Base-by-base conservation (phyloP, 2,329 filamentous ascomycete species). In the Arachnomyces sp. region DNA sequence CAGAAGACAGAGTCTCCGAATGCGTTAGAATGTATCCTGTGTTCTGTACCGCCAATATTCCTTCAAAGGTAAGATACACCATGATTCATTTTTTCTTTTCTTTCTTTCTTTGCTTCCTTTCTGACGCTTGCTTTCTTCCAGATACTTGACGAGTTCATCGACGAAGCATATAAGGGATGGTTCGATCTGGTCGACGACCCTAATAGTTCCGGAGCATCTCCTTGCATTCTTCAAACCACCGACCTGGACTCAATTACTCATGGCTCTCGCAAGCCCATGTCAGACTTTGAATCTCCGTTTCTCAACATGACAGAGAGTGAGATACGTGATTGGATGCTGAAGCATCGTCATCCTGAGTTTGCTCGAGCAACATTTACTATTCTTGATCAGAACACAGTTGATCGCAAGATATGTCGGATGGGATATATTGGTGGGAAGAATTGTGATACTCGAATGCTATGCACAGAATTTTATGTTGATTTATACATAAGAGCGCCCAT, bases 371-470 rank as follows among this genome's bases (percentile, higher is more conserved):
- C 79, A 16, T 77, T 81, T 46, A 89, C 83, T 1, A 50, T 78
- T 1, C 74, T 90, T 37, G 90, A 98, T 65, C 80, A 85, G 55
- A 68, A 75, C 32, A 89, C 95, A 59, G 78, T 83, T 44, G 90
- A 96, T 55, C 93, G 81, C 60, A 69, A 87, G 36, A 86, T 90
- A 4, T 73, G 96, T 15, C 86, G 98, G 60, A 78, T 90, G 49
- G 92, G 92, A 86, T 93, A 74, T 51, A 67, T 49, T 32, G 21
- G 9, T 25, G 21, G 21, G 21, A 5, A 5, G 21, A 9, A 25
- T 25, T 5, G 9, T 5, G 21, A 25, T 25, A 5, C 9, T 5
- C 5, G 21, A 9, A 25, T 25, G 21, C 5, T 25, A 5, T 5
- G 21, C 5, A 25, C 21, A 5, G 21, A 25, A 5, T 9, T 9